Conservation (phyloP, 345 rosid species). For the Gossypium turneri region DNA sequence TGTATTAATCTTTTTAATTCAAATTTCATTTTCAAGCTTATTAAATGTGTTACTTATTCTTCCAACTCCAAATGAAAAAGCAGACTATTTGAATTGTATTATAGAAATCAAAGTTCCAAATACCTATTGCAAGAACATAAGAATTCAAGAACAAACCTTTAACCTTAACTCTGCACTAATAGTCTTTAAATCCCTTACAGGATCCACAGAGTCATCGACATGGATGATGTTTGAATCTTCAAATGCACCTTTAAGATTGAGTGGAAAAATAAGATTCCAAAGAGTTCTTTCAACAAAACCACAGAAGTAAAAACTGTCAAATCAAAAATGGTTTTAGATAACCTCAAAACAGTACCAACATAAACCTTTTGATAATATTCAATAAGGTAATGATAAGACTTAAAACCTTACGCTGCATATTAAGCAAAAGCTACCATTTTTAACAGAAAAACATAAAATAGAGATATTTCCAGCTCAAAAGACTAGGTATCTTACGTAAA, state of each 20-base stretch:
- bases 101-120: not conserved
- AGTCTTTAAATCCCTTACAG: slow-evolving; percentile 89
- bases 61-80: not conserved
- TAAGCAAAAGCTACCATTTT: not conserved
- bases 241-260: slow-evolving; percentile 63
- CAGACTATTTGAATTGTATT: not conserved
- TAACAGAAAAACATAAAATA: not conserved
- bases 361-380: too few species aligned
- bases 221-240: slow-evolving; percentile 95
- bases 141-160: slow-evolving; percentile 49
- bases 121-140: not conserved
- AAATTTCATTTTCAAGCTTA: not conserved
- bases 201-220: slow-evolving; percentile 90
- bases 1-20: not conserved
- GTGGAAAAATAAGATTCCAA: not conserved
- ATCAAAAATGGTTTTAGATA: not conserved
- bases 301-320: not conserved
- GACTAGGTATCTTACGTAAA: slow-evolving; percentile 49
- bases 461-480: not conserved
- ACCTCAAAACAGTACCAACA: not conserved
- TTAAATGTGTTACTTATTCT: not conserved
- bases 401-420: not conserved
- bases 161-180: slow-evolving; percentile 76
- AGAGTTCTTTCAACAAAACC: not conserved
- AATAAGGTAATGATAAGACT: not conserved